Evolutionary conservation across 305 asterid genomes (phyloP), one percentile per base, ranked within the genome.

Genomic region (Solanum chacoense): DNA sequence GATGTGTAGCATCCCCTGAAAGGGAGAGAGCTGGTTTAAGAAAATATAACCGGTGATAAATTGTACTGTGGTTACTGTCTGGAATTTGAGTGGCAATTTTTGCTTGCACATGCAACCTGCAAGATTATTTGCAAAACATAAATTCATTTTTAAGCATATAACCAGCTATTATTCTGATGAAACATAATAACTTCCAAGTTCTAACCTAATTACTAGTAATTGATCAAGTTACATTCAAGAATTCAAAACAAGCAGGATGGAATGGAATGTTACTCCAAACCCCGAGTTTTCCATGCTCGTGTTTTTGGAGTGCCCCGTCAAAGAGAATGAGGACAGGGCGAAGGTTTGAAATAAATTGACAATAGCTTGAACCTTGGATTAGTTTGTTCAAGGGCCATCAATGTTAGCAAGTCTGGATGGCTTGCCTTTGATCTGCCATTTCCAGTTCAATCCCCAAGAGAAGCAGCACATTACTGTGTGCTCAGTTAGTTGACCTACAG

Each of bases 11-110:
- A 50, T 88, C 88, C 36, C 88, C 84, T 87, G 91, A 90, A 90
- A 88, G 89, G 91, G 90, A 71, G 90, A 78, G 89, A 88, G 89
- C 87, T 91, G 87, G 91, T 81, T 91, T 63, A 87, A 88, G 90
- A 50, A 55, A 36, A 40, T 88, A 87, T 89, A 89, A 89, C 85
- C 87, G 32, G 93, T 74, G 89, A 90, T 76, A 79, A 24, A 24
- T 67, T 67, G 73, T 36, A 78, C 12, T 78, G n/a, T 45, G 42
- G 42, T 42, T 20, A 37, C 31, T 42, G 28, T 50, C 86, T 83
- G 50, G 50, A 40, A 40, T 83, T 50, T 83, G 12, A 83, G 42
- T 50, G 37, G 7, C 86, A 83, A 31, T 20, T 83, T 29, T 31
- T 83, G 87, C 31, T 83, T 6, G 73, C 42, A 6, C 87, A 45